Percentiles rank a stretch among this genome's conserved stretches.
Evolutionary conservation across 202 grass and related monocot species (phyloP).

Genomic region (Hordeum pubiflorum): DNA sequence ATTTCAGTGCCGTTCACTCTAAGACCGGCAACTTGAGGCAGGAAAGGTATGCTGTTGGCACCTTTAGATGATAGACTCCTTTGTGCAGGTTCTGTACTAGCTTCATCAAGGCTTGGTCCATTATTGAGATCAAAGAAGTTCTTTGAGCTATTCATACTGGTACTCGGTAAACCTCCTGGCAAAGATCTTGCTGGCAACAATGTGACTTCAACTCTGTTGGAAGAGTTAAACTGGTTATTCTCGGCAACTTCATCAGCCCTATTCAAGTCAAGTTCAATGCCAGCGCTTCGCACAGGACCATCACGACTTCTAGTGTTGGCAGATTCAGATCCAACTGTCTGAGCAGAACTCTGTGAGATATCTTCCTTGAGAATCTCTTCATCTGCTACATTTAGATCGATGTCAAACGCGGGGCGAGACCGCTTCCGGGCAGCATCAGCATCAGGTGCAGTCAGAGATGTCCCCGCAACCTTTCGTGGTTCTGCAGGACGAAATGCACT

Average conservation of each 20-base stretch:
- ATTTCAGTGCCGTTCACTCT: constrained; percentile 58
- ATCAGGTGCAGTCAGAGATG: constrained; percentile 31
- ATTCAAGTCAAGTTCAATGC: constrained; percentile 82
- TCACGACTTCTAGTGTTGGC: constrained; percentile 34
- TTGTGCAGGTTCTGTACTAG: constrained; percentile 45
- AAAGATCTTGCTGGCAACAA: constrained; percentile 46
- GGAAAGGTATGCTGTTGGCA: constrained; percentile 42
- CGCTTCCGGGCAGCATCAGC: constrained; percentile 52
- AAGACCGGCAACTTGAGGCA: constrained; percentile 46
- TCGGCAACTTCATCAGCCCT: constrained; percentile 51
- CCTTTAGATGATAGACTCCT: constrained; percentile 46
- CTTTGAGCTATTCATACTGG: constrained; percentile 39
- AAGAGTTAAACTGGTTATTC: constrained; percentile 47
- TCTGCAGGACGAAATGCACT: constrained; percentile 94
- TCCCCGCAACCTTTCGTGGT: constrained; percentile 59
- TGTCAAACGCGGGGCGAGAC: constrained; percentile 53
- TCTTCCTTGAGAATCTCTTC: constrained; percentile 68
- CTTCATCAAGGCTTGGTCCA: constrained; percentile 77
- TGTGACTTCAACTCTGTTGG: constrained; percentile 48
- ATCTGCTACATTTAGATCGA: constrained; percentile 88
- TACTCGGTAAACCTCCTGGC: constrained; percentile 33
- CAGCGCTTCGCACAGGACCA: constrained; percentile 33
- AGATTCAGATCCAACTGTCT: constrained; percentile 59
- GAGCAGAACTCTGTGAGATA: constrained; percentile 51
- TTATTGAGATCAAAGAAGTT: constrained; percentile 94